Evolutionary conservation across 495 filamentous ascomycete genomes (phyloP).

Genomic region (Penicillium atrosanguineum): DNA sequence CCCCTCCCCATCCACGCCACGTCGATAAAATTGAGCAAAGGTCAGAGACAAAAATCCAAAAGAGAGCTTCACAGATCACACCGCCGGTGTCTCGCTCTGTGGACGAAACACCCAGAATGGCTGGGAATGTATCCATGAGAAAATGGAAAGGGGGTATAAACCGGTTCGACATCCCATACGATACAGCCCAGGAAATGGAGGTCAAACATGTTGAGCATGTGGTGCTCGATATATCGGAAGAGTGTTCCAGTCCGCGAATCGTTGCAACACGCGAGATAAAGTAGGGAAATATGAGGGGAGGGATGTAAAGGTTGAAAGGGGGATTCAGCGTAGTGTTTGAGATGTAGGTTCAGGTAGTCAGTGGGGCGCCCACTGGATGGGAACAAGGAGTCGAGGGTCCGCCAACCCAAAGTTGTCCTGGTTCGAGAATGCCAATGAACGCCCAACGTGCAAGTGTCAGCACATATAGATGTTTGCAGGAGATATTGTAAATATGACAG

Average conservation of each 20-base stretch:
- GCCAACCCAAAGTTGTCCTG: conserved; percentile 4
- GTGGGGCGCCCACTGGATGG: background rate
- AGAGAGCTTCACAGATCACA: background rate
- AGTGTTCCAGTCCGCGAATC: background rate
- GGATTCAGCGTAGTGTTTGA: background rate
- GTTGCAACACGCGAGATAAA: background rate
- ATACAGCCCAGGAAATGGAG: conserved; percentile 28
- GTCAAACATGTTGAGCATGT: background rate
- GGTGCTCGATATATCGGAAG: background rate
- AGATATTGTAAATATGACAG: too few species aligned
- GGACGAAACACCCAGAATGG: background rate
- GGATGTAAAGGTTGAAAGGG: background rate
- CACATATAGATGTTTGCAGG: background rate
- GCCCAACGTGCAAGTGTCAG: conserved; percentile 5
- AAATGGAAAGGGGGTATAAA: conserved; percentile 35
- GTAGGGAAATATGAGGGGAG: background rate
- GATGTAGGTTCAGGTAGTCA: background rate
- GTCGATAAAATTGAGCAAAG: conserved; percentile 14
- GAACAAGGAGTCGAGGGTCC: background rate
- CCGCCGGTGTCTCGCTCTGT: background rate
- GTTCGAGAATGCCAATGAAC: background rate
- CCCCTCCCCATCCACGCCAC: conserved; percentile 27
- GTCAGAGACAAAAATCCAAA: conserved; percentile 8
- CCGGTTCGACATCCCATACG: conserved; percentile 31
- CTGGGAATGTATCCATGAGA: conserved; percentile 30